Evolutionary conservation across 768 basidiomycete genomes (phyloP).

Genomic region (Mycena maculata): DNA sequence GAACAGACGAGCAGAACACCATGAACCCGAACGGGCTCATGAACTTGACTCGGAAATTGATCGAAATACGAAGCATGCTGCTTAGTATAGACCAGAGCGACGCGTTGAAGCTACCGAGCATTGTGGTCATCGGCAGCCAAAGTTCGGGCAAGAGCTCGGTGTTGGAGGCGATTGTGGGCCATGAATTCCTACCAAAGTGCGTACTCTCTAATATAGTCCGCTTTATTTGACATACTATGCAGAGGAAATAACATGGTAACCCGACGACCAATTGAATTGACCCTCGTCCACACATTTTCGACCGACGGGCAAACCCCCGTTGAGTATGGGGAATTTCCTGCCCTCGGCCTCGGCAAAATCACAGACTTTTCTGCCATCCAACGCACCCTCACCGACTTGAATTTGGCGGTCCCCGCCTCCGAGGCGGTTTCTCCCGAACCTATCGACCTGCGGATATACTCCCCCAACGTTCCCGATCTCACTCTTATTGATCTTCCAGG

Average conservation of each 20-base stretch:
- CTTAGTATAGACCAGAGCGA: constrained; percentile 97
- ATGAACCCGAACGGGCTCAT: constrained; percentile 81
- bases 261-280: constrained; percentile 96
- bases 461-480: constrained; percentile 94
- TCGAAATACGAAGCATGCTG: constrained; percentile 95
- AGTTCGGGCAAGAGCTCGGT: constrained; percentile 99
- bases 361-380: constrained; percentile 94
- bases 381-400: constrained; percentile 92
- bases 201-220: constrained; percentile 43
- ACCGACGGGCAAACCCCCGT: constrained; percentile 63
- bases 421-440: constrained; percentile 95
- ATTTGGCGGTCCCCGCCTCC: constrained; percentile 89
- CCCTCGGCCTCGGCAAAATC: constrained; percentile 88
- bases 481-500: constrained; percentile 98
- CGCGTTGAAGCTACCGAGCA: constrained; percentile 92
- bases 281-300: constrained; percentile 90
- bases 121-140: constrained; percentile 98
- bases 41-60: constrained; percentile 93
- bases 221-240: constrained; percentile 16
- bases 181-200: constrained; percentile 98
- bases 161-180: constrained; percentile 95
- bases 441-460: constrained; percentile 97
- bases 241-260: constrained; percentile 99
- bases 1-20: constrained; percentile 46
- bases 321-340: constrained; percentile 96